Base-by-base conservation (phyloP, 2,329 filamentous ascomycete species). In the Verticillium dahliae region DNA sequence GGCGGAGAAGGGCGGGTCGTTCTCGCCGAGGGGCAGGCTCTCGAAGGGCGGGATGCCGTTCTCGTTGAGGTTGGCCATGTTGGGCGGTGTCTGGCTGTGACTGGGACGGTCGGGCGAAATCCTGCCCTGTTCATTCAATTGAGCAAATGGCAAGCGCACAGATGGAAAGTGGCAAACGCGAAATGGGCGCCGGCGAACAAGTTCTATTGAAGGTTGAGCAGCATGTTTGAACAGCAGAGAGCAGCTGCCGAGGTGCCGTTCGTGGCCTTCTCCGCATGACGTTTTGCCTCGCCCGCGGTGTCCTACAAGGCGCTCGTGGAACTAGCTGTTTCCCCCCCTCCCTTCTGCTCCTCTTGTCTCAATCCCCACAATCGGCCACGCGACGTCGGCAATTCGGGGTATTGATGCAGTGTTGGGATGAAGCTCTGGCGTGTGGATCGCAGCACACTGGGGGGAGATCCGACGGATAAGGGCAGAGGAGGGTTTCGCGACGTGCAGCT, bases 31-130 rank as follows among this genome's bases (percentile, higher is more conserved):
- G 1, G 81, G 81, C 0, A 84, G 75, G 34, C 74, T 75, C 14
- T 78, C 75, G 69, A 81, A 83, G 34, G 72, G 69, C 15, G 81
- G 81, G 50, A 83, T 75, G 61, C 75, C 75, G 64, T 77, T 76
- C 39, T 70, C 69, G 65, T 77, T 77, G 18, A 75, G 66, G 27
- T 22, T 50, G 45, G 45, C 45, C 45, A 22, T 50, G 34, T n/a
- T 50, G 45, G 45, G 27, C 27, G 27, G 27, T 4, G 27, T 27
- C 27, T 27, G 27, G 27, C 27, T 27, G 27, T 27, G 27, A 4
- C 27, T 27, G 27, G 27, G 27, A 27, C 4, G 27, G 27, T 27
- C 27, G 27, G 27, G 27, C 27, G 27, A 4, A 27, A 27, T 27
- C 27, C 27, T 27, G 18, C 27, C 4, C 27, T 27, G 27, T 27